Evolutionary conservation across 257 asterid genomes (phyloP).

Genomic region (Osmanthus fragrans): DNA sequence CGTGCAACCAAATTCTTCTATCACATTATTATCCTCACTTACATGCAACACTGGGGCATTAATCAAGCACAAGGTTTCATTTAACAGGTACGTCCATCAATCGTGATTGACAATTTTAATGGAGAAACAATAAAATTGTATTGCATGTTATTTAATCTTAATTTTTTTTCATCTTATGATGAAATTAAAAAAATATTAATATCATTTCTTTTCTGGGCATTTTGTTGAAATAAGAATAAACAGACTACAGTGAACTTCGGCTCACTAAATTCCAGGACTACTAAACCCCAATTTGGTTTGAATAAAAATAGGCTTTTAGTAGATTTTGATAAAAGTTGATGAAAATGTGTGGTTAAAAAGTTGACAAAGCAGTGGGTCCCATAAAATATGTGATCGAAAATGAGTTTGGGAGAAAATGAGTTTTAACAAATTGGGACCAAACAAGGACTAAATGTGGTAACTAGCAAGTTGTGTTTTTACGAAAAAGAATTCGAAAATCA

Average conservation of each 20-base stretch:
- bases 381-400: too few relatives aligned
- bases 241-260: not conserved
- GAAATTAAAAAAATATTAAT: not conserved
- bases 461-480: not conserved
- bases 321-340: too few relatives aligned
- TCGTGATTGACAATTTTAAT: constrained; percentile 4
- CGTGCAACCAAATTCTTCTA: constrained; percentile 11
- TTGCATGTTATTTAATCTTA: not conserved
- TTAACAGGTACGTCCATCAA: constrained; percentile 1
- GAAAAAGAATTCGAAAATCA: constrained; percentile 1
- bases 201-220: not conserved
- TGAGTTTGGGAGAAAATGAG: too few relatives aligned
- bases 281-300: too few relatives aligned
- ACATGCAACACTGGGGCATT: constrained; percentile 8
- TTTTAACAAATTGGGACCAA: too few relatives aligned
- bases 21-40: not conserved
- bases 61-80: not conserved
- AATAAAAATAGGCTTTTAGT: too few relatives aligned
- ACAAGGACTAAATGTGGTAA: not conserved
- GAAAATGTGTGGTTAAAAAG: too few relatives aligned
- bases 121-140: constrained; percentile 15
- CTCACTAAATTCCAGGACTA: not conserved
- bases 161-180: not conserved
- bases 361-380: too few relatives aligned
- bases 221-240: not conserved